Evolutionary conservation across 495 filamentous ascomycete species (phyloP).

Genomic region (Podospora pseudocomata): DNA sequence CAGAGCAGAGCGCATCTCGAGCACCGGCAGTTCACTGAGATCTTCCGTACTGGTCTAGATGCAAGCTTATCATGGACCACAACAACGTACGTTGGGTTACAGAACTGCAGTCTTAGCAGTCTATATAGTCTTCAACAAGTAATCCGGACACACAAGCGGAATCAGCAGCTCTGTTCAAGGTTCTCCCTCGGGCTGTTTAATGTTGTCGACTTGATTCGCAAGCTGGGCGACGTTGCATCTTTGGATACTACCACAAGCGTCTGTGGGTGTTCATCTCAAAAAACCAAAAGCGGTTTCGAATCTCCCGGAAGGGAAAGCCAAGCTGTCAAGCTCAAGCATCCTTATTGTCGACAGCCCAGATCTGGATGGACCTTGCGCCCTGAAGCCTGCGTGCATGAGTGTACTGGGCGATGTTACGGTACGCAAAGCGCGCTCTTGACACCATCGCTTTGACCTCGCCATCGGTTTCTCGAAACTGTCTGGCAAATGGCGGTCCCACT

Average conservation of each 20-base stretch:
- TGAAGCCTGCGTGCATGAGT: constrained; percentile 17
- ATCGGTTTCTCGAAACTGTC: neutral
- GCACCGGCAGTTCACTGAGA: no score
- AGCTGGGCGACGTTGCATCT: neutral
- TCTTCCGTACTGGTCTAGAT: no score
- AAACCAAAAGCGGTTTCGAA: constrained; percentile 4
- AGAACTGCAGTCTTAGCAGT: no score
- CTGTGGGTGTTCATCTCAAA: neutral
- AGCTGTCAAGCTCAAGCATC: constrained; percentile 5
- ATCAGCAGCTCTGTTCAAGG: neutral
- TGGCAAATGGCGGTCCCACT: neutral
- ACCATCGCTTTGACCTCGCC: constrained; percentile 11
- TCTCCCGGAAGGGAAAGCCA: constrained; percentile 7
- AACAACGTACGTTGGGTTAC: no score
- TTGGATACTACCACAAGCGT: neutral
- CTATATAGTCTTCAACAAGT: no score
- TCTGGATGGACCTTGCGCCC: constrained; percentile 12
- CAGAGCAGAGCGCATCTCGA: neutral
- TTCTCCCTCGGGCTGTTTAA: neutral
- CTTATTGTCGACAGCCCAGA: constrained; percentile 9
- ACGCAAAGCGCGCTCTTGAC: neutral
- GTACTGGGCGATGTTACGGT: neutral
- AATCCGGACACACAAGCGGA: no score
- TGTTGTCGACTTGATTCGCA: neutral
- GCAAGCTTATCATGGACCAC: no score